phyloP scores from a whole-genome alignment of 2,329 filamentous ascomycete species.

The Neopestalotiopsis sp. region DNA sequence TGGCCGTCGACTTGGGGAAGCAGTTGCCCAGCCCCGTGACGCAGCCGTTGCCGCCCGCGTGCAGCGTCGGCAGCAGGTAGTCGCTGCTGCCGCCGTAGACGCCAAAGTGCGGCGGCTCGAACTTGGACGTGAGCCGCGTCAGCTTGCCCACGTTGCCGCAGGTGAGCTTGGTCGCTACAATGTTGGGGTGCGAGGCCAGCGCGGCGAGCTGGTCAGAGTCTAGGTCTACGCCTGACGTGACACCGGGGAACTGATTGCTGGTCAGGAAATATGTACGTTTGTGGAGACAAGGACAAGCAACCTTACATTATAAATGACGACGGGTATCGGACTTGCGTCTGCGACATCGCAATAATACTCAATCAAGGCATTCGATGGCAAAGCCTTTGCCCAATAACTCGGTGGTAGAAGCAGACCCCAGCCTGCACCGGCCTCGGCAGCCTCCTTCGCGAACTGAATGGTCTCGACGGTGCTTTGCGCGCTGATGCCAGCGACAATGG shows the following conservation, averaged over 20 bases:
- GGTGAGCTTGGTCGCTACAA: slow-evolving; percentile 34
- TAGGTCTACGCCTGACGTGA: slow-evolving; percentile 39
- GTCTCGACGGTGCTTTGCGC: slow-evolving; percentile 43
- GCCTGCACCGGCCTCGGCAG: slow-evolving; percentile 42
- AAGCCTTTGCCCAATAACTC: slow-evolving; percentile 45
- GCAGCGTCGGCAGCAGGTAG: slow-evolving; percentile 46
- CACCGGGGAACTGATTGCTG: slow-evolving; percentile 35
- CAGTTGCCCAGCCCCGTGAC: slow-evolving; percentile 53
- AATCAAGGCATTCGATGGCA: slow-evolving; percentile 40
- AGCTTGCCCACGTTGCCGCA: slow-evolving; percentile 36
- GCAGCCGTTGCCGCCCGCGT: slow-evolving; percentile 46
- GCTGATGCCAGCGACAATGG: slow-evolving; percentile 51
- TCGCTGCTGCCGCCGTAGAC: slow-evolving; percentile 51
- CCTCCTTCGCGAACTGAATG: slow-evolving; percentile 42
- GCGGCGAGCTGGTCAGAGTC: slow-evolving; percentile 30
- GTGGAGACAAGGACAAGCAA: too few species aligned
- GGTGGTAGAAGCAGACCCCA: slow-evolving; percentile 45
- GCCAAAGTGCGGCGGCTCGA: slow-evolving; percentile 44
- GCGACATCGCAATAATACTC: slow-evolving; percentile 45
- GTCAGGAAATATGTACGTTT: too few species aligned
- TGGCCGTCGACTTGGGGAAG: slow-evolving; percentile 48
- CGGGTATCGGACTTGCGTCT: slow-evolving; percentile 36
- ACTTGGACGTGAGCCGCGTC: slow-evolving; percentile 39
- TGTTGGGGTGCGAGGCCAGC: slow-evolving; percentile 34
- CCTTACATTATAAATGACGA: slow-evolving; percentile 29